These are phyloP conservation scores for Anastatica hierochuntica DNA, from an alignment of 345 rosid genomes.

Conservation along the genomic window DNA sequence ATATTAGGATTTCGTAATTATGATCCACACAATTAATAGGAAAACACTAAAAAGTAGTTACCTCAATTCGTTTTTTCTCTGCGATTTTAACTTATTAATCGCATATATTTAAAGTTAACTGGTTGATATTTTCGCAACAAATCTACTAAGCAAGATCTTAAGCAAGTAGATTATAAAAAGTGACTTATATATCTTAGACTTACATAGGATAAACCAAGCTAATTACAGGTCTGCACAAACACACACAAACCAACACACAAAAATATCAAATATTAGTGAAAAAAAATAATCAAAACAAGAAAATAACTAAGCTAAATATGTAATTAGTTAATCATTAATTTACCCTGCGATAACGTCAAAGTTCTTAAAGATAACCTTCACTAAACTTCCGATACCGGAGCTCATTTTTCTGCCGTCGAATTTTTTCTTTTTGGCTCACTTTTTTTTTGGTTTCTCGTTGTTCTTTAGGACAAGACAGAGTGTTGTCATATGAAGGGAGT, in stretches of 20 bases:
- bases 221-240: background rate
- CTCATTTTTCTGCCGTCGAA: constrained; percentile 18
- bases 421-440: background rate
- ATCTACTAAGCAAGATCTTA: too few relatives aligned
- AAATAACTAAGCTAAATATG: background rate
- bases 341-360: constrained; percentile 79
- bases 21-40: too few relatives aligned
- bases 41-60: too few relatives aligned
- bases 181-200: too few relatives aligned
- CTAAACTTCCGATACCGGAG: constrained; percentile 44
- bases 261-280: too few relatives aligned
- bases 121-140: too few relatives aligned
- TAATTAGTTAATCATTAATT: background rate
- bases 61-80: too few relatives aligned
- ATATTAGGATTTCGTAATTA: too few relatives aligned
- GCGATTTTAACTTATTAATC: too few relatives aligned
- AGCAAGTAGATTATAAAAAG: too few relatives aligned
- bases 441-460: background rate
- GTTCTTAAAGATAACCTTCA: constrained; percentile 57
- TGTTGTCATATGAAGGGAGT: constrained; percentile 11
- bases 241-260: too few relatives aligned
- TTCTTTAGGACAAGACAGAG: constrained; percentile 1
- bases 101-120: too few relatives aligned
- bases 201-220: background rate
- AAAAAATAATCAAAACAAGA: background rate